Evolutionary conservation across 2,329 filamentous ascomycete genomes (phyloP).

Genomic region (Fusarium metavorans): DNA sequence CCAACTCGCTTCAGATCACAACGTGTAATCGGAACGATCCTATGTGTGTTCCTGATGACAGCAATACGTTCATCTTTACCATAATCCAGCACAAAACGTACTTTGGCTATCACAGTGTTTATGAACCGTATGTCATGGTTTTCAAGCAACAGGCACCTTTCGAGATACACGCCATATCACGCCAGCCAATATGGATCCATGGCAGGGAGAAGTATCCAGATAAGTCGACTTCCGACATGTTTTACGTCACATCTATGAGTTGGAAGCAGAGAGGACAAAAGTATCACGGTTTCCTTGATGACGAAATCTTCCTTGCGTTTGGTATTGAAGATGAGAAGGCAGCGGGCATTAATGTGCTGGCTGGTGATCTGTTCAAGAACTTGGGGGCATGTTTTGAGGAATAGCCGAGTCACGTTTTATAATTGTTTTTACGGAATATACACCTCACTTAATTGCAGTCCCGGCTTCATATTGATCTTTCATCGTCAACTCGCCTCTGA

Average conservation of each 20-base stretch:
- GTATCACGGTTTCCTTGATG: conserved; percentile 69
- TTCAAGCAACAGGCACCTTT: conserved; percentile 63
- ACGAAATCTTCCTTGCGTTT: conserved; percentile 66
- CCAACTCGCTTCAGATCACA: conserved; percentile 68
- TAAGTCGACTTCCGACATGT: conserved; percentile 61
- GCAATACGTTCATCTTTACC: conserved; percentile 66
- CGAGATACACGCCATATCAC: conserved; percentile 61
- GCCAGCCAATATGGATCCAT: conserved; percentile 66
- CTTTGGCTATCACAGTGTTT: conserved; percentile 61
- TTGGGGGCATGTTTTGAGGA: conserved; percentile 41
- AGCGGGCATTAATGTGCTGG: conserved; percentile 64
- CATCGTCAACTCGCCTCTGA: neutral
- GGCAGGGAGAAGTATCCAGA: conserved; percentile 55
- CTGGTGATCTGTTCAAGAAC: conserved; percentile 61
- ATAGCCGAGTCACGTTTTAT: neutral
- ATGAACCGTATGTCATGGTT: conserved; percentile 68
- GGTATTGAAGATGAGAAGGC: conserved; percentile 65
- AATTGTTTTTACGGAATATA: neutral
- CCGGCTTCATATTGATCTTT: neutral
- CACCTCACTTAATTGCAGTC: neutral
- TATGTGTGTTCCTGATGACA: conserved; percentile 54
- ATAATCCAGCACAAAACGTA: conserved; percentile 68
- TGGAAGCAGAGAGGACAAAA: conserved; percentile 62
- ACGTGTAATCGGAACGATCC: conserved; percentile 63
- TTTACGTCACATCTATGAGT: conserved; percentile 68